Base-by-base conservation (phyloP, 208 protist genomes). In the Crithidia brevicula region DNA sequence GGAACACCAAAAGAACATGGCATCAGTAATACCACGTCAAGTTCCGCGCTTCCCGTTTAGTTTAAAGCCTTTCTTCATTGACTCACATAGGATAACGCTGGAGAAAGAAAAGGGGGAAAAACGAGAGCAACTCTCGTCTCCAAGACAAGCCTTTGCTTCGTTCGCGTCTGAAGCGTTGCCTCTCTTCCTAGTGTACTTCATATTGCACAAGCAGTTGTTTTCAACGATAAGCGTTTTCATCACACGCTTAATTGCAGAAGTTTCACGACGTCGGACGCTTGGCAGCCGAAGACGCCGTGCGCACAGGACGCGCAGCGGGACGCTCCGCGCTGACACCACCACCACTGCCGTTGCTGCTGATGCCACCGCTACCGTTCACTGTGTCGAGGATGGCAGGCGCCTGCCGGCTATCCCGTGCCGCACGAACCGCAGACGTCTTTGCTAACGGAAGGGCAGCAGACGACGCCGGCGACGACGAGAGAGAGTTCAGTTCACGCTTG, bases 251-350 rank as follows among this genome's bases (percentile, higher is more conserved):
- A n/a, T n/a, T n/a, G n/a, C n/a, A n/a, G 9, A 6, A 7, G 13
- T 20, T n/a, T 47, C 42, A 63, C 18, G 36, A 11, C 3, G 30
- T 42, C 22, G 23, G 42, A 3, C 57, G 42, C 40, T 52, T 74
- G 4, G 42, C 27, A 6, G 51, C 20, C 31, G 30, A n/a, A 6
- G 60, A 50, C 28, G 52, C 2, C 10, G 43, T 50, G 31, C 60
- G 42, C 43, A 47, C 34, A 25, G 40, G 60, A 42, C 68, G 68
- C 38, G 42, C 23, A 9, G 31, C 34, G 16, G 23, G 22, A 25
- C 54, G 31, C 7, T 62, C 25, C 7, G 23, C 22, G 1, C 40
- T 43, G 10, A 22, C 38, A 4, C 18, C 27, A 8, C 40, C n/a
- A n/a, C n/a, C n/a, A n/a, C n/a, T n/a, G n/a, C n/a, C n/a, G n/a